Base-by-base conservation (phyloP, 2,329 filamentous ascomycete genomes). In the Ilyonectria robusta region DNA sequence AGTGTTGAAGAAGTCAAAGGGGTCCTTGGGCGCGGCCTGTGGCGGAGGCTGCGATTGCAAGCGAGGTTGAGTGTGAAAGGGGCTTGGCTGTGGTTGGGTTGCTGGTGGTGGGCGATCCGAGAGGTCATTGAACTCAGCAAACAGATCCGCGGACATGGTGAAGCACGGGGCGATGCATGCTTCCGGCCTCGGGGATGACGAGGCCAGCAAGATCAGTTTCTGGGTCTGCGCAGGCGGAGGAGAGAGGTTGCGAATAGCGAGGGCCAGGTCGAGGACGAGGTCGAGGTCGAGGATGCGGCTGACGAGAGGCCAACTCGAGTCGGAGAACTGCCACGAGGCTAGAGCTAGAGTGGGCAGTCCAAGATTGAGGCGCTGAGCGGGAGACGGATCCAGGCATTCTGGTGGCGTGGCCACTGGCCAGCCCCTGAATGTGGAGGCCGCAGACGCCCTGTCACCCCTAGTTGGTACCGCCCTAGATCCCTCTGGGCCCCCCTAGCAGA, bases 121-220 rank as follows among this genome's bases (percentile, higher is more conserved):
- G 70, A 84, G 81, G 72, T 81, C 83, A 74, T 87, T 88, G 72
- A 92, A 91, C 71, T 89, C 87, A 62, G 88, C 89, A 75, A 91
- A 89, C 64, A 92, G 85, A 78, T 91, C 89, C 68, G 89, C 88
- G 72, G 89, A 92, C 89, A 91, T 92, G 67, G 40, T 77, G 66
- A 48, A 68, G 62, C 57, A 59, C 56, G 61, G 60, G 57, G 58
- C 31, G 44, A 68, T 53, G 73, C 70, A 70, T 71, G 59, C 58
- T 62, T 61, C 65, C 42, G 40, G 47, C 47, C 50, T 54, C 40
- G 53, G 33, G 46, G 51, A 15, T 60, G 59, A 70, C 62, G 54
- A 58, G 68, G 56, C 33, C 40, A 53, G 51, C 46, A 17, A 31
- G 50, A 26, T 59, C 15, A 31, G 19, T 57, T 26, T 21, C 13